phyloP scores from a whole-genome alignment of 805 yeast genomes.

The Kazachstania kunashirensis region DNA sequence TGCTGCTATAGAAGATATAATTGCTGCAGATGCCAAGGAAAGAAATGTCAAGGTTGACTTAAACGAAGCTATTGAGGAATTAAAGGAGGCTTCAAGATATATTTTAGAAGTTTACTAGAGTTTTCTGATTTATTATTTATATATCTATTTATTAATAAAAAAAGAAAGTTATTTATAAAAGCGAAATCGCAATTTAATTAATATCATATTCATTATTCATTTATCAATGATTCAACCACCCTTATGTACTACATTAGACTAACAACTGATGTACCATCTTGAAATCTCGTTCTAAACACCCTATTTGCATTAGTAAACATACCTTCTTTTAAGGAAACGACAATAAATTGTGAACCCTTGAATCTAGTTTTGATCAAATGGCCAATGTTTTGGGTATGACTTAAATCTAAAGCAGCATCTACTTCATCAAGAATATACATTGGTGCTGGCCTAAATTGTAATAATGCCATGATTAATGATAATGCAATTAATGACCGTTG shows the following conservation, averaged over 20 bases:
- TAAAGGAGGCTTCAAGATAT: conserved; percentile 88
- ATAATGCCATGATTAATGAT: conserved; percentile 80
- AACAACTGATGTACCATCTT: conserved; percentile 93
- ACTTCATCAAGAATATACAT: conserved; percentile 97
- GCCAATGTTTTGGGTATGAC: conserved; percentile 96
- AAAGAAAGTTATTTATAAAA: too few species aligned
- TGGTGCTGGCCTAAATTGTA: conserved; percentile 96
- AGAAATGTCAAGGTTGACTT: conserved; percentile 62
- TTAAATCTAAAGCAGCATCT: conserved; percentile 94
- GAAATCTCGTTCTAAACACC: conserved; percentile 86
- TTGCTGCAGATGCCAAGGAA: conserved; percentile 57
- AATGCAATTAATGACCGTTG: conserved; percentile 91
- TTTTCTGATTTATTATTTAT: background rate
- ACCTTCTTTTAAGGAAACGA: conserved; percentile 94
- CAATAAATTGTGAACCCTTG: conserved; percentile 92
- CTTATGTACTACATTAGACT: conserved; percentile 44
- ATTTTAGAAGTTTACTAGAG: conserved; percentile 80
- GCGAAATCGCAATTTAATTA: too few species aligned
- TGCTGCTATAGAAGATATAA: conserved; percentile 75
- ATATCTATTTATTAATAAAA: background rate
- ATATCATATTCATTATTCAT: too few species aligned
- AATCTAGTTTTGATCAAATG: conserved; percentile 90
- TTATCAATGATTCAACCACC: too few species aligned
- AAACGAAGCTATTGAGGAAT: conserved; percentile 75
- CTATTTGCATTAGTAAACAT: conserved; percentile 97